Percentiles rank a stretch among this genome's conserved stretches.
Conservation (phyloP, 2,329 filamentous ascomycete genomes). For the Trichoderma citrinoviride region DNA sequence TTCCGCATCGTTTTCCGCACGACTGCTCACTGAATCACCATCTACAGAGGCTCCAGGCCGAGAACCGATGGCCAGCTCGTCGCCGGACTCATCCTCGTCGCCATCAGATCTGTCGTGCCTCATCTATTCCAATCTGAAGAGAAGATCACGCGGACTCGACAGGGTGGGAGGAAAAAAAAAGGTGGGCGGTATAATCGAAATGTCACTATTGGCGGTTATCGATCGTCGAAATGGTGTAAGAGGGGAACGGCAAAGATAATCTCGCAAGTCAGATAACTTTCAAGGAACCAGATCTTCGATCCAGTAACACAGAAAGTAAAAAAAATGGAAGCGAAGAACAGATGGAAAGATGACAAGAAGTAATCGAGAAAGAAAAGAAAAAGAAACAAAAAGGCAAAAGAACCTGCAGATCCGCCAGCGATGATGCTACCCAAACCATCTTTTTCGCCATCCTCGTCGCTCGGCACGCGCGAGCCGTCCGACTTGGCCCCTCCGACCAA, state of each 20-base stretch:
- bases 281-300: neutral
- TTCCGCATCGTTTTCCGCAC: slow-evolving; percentile 9
- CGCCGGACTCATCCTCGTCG: slow-evolving; percentile 23
- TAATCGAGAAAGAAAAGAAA: neutral
- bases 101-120: slow-evolving; percentile 23
- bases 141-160: slow-evolving; percentile 5
- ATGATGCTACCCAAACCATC: slow-evolving; percentile 20
- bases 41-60: neutral
- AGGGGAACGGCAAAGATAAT: neutral
- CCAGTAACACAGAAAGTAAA: neutral
- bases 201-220: neutral
- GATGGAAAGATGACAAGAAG: neutral
- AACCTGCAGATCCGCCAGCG: neutral
- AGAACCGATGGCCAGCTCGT: slow-evolving; percentile 16
- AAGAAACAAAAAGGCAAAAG: neutral
- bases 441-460: slow-evolving; percentile 20
- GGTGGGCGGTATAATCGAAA: neutral
- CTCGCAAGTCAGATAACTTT: neutral
- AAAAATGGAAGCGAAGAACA: neutral
- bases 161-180: neutral
- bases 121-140: slow-evolving; percentile 27
- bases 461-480: slow-evolving; percentile 18
- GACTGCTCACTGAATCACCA: neutral
- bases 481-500: neutral
- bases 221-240: neutral